Conservation (phyloP, 495 filamentous ascomycete species). For the Haplographium delicatum region DNA sequence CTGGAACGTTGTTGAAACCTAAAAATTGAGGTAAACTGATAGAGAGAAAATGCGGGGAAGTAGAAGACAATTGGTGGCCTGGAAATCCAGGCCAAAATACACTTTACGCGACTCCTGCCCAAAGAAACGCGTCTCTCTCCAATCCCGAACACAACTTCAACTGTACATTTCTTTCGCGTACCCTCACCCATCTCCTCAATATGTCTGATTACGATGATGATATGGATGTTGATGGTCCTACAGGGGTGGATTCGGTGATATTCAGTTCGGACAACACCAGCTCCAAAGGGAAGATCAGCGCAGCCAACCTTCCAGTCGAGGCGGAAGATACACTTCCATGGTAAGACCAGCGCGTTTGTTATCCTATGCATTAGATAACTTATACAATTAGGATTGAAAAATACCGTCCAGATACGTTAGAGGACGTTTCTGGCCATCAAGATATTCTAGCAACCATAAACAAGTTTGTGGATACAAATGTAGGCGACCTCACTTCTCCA, state of each 20-base stretch:
- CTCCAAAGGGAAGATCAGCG: slow-evolving; percentile 81
- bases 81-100: too few species aligned
- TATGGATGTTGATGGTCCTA: slow-evolving; percentile 75
- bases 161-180: too few species aligned
- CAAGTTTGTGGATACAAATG: slow-evolving; percentile 89
- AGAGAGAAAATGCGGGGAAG: too few species aligned
- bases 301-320: slow-evolving; percentile 87
- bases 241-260: slow-evolving; percentile 47
- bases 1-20: too few species aligned
- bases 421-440: slow-evolving; percentile 95
- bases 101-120: too few species aligned
- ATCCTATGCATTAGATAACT: background rate
- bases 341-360: slow-evolving; percentile 37
- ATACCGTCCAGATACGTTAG: slow-evolving; percentile 81
- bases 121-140: too few species aligned
- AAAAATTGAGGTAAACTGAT: too few species aligned
- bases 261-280: slow-evolving; percentile 58
- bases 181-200: too few species aligned
- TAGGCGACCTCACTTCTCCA: slow-evolving; percentile 26
- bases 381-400: slow-evolving; percentile 81
- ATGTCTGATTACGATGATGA: slow-evolving; percentile 95
- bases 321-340: slow-evolving; percentile 94
- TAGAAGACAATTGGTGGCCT: too few species aligned
- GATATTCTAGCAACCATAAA: slow-evolving; percentile 97
- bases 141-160: too few species aligned